Evolutionary conservation across 1,284 basidiomycete genomes (phyloP).

Genomic region (Ganoderma lucidum): DNA sequence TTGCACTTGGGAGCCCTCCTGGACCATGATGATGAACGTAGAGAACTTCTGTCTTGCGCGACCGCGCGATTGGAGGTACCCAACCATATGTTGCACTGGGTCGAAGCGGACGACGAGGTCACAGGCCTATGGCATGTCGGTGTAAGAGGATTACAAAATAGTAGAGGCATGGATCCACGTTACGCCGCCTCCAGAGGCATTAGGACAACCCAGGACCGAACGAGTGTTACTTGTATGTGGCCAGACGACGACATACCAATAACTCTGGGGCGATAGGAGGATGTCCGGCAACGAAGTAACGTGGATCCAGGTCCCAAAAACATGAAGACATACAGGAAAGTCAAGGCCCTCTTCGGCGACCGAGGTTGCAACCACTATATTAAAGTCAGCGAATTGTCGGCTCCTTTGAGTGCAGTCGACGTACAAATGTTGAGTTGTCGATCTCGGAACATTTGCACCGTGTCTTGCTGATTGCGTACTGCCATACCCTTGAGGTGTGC

Average conservation of each 20-base stretch:
- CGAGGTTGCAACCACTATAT: constrained; percentile 78
- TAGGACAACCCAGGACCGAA: constrained; percentile 17
- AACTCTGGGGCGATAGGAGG: constrained; percentile 22
- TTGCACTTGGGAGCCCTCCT: constrained; percentile 61
- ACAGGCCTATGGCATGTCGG: constrained; percentile 62
- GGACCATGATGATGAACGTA: constrained; percentile 82
- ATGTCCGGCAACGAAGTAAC: constrained; percentile 20
- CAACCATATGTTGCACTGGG: constrained; percentile 78
- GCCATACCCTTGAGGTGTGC: constrained; percentile 59
- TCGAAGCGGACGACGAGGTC: constrained; percentile 88
- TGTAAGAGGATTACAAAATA: neutral
- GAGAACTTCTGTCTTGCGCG: constrained; percentile 80
- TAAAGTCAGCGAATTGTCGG: neutral
- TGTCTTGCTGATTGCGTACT: constrained; percentile 60
- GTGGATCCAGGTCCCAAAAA: constrained; percentile 19
- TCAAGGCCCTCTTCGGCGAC: constrained; percentile 91
- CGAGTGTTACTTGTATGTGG: constrained; percentile 20
- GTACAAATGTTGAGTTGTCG: constrained; percentile 73
- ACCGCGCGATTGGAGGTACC: constrained; percentile 86
- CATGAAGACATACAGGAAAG: constrained; percentile 65
- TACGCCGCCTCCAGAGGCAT: constrained; percentile 12
- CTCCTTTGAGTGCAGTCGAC: constrained; percentile 37
- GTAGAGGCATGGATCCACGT: constrained; percentile 11
- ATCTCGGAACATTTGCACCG: constrained; percentile 70
- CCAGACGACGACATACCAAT: constrained; percentile 16